Conservation (phyloP, 1,139 yeast genomes). For the Geotrichum fermentans region DNA sequence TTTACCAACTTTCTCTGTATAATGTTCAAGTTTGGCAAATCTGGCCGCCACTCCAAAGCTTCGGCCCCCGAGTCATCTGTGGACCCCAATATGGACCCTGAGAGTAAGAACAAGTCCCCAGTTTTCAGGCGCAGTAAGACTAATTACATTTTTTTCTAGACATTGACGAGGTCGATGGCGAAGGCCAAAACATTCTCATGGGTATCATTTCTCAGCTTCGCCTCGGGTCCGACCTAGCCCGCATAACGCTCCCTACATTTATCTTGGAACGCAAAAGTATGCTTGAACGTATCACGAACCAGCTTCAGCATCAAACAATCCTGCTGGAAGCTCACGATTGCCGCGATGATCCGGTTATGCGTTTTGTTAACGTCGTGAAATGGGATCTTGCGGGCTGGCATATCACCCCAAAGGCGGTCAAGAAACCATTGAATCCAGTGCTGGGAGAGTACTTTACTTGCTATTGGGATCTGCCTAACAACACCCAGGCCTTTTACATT, state of each 20-base stretch:
- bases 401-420: conserved; percentile 96
- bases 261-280: conserved; percentile 90
- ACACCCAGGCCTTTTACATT: conserved; percentile 69
- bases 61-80: neutral
- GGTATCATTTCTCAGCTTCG: conserved; percentile 86
- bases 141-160: conserved; percentile 42
- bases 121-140: neutral
- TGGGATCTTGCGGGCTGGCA: conserved; percentile 98
- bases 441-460: conserved; percentile 85
- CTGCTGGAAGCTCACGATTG: conserved; percentile 59
- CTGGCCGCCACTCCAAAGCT: neutral
- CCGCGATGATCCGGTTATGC: conserved; percentile 49
- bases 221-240: conserved; percentile 85
- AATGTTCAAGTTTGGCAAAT: neutral
- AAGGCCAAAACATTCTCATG: conserved; percentile 78
- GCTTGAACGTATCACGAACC: conserved; percentile 92
- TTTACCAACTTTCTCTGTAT: too few species aligned
- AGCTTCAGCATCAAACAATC: conserved; percentile 74
- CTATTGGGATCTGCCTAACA: conserved; percentile 83
- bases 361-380: conserved; percentile 68
- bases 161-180: conserved; percentile 85
- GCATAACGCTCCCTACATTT: conserved; percentile 91
- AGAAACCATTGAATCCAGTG: conserved; percentile 92
- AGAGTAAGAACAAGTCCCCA: neutral
- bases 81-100: neutral